These are phyloP conservation scores for Parathielavia appendiculata DNA, from an alignment of 495 filamentous ascomycete species.

Conservation along the genomic window DNA sequence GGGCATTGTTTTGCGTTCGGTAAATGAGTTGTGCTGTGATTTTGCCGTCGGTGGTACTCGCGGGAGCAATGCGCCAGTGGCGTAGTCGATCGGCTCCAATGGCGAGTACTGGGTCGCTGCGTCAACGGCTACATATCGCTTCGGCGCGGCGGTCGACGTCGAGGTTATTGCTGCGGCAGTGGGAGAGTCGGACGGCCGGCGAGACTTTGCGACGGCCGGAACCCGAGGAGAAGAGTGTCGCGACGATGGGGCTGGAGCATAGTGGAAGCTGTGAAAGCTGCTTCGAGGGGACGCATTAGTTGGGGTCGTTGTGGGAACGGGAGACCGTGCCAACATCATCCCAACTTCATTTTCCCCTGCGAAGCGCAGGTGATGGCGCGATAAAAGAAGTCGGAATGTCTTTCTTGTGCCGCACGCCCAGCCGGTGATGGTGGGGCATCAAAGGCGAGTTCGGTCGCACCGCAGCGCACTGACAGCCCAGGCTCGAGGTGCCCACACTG, in stretches of 20 bases:
- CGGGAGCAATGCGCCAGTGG: constrained; percentile 34
- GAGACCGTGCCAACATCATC: constrained; percentile 50
- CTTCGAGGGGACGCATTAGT: constrained; percentile 43
- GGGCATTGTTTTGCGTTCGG: constrained; percentile 28
- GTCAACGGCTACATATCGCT: constrained; percentile 49
- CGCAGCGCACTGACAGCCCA: background rate
- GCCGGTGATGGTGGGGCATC: constrained; percentile 20
- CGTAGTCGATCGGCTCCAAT: constrained; percentile 42
- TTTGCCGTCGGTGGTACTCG: constrained; percentile 17
- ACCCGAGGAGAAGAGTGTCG: constrained; percentile 42
- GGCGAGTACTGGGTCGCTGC: constrained; percentile 56
- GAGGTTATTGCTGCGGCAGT: constrained; percentile 33
- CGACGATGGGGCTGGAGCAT: constrained; percentile 42
- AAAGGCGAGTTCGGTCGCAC: constrained; percentile 1
- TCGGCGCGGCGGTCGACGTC: constrained; percentile 26
- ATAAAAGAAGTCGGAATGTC: constrained; percentile 13
- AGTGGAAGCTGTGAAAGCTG: constrained; percentile 38
- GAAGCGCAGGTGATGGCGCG: constrained; percentile 19
- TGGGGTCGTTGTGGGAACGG: constrained; percentile 37
- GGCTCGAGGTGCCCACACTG: constrained; percentile 9
- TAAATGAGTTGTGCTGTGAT: constrained; percentile 21
- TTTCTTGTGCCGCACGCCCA: constrained; percentile 14
- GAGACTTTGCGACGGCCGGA: constrained; percentile 39
- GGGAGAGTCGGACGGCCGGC: constrained; percentile 39
- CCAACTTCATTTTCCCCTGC: constrained; percentile 28